Percentiles rank a stretch among this genome's conserved stretches.
Conservation (phyloP, 225 moss, liverwort and hornwort species). For the Takakia lepidozioides region DNA sequence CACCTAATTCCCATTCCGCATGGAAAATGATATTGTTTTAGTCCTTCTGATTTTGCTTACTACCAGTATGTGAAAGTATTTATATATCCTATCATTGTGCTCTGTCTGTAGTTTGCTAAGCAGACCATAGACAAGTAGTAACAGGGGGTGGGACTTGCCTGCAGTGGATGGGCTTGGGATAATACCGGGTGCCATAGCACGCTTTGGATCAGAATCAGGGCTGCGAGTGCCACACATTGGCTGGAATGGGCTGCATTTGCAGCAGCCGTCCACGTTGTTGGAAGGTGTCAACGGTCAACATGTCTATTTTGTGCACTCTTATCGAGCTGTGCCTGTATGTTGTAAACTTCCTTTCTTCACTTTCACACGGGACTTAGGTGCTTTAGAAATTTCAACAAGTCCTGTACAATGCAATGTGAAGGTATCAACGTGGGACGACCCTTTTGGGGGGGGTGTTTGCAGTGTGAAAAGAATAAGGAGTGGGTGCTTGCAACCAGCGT, state of each 20-base stretch:
- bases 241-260: slow-evolving; percentile 75
- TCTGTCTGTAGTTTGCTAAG: too few species aligned
- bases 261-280: slow-evolving; percentile 61
- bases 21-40: too few species aligned
- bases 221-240: slow-evolving; percentile 94
- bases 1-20: too few species aligned
- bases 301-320: slow-evolving; percentile 99
- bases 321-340: slow-evolving; percentile 87
- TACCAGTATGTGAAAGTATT: too few species aligned
- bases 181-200: slow-evolving; percentile 69
- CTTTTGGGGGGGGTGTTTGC: slow-evolving; percentile 8
- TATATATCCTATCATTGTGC: too few species aligned
- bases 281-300: slow-evolving; percentile 84
- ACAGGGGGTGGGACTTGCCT: not conserved
- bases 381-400: too few species aligned
- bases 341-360: too few species aligned
- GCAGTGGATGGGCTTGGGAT: slow-evolving; percentile 85
- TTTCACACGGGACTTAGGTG: too few species aligned
- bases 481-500: slow-evolving; percentile 90
- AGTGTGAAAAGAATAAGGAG: slow-evolving; percentile 76
- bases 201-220: slow-evolving; percentile 73
- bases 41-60: too few species aligned
- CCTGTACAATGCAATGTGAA: too few species aligned
- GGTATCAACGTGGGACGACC: too few species aligned
- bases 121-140: too few species aligned